These are phyloP conservation scores for Stereum hirsutum DNA, from an alignment of 1,284 basidiomycete species.

Conservation along the genomic window DNA sequence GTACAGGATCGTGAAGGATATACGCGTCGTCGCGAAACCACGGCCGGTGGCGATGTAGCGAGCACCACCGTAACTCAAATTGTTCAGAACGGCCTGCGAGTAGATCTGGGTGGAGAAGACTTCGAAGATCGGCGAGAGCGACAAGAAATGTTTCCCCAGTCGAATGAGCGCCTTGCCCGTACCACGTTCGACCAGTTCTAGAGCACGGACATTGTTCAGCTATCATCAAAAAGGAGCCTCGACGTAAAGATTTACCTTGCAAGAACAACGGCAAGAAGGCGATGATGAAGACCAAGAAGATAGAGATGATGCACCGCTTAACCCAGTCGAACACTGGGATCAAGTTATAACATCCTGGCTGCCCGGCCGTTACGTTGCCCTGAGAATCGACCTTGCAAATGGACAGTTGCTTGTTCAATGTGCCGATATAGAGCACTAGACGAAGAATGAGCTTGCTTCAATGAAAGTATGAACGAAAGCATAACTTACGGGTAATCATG, in stretches of 20 bases:
- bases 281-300: constrained; percentile 96
- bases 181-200: constrained; percentile 90
- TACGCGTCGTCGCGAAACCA: constrained; percentile 92
- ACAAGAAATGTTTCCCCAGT: constrained; percentile 90
- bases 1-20: constrained; percentile 91
- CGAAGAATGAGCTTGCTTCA: constrained; percentile 11
- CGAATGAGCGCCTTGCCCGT: constrained; percentile 91
- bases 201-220: not conserved
- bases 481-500: constrained; percentile 75
- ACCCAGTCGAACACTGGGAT: constrained; percentile 96
- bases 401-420: constrained; percentile 82
- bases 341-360: constrained; percentile 89
- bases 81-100: constrained; percentile 90
- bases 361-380: constrained; percentile 73
- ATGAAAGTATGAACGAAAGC: too few relatives aligned
- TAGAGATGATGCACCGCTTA: constrained; percentile 89
- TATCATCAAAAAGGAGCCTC: not conserved
- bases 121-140: constrained; percentile 91
- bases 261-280: constrained; percentile 93
- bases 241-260: constrained; percentile 53
- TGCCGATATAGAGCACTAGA: constrained; percentile 84
- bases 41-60: constrained; percentile 96
- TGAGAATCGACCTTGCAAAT: constrained; percentile 81
- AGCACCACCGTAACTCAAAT: constrained; percentile 92
- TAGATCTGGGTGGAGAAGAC: constrained; percentile 98